Evolutionary conservation across 352 stramenopile genomes (phyloP).

Genomic region (Saprolegnia diclina): DNA sequence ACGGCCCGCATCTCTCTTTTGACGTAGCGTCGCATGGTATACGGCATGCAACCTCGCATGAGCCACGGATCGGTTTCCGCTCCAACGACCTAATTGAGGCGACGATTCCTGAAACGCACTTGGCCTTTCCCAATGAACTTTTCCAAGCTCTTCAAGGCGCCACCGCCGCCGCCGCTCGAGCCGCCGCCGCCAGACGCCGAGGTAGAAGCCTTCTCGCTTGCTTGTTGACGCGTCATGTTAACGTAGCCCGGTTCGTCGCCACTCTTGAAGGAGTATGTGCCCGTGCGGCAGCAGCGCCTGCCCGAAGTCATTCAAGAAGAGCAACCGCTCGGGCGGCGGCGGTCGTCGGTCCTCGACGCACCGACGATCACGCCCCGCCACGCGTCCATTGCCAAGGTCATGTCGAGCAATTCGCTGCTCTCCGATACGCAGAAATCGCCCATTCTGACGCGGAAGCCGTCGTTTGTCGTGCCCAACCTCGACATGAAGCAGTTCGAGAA

Average conservation of each 20-base stretch:
- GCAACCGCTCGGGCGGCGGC: not conserved
- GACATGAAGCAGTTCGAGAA: conserved; percentile 10
- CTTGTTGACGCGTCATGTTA: not conserved
- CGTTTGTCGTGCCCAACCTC: conserved; percentile 7
- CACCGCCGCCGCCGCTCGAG: conserved; percentile 7
- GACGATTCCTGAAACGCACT: not conserved
- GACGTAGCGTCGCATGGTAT: too few relatives aligned
- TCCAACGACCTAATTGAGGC: too few relatives aligned
- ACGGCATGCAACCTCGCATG: too few relatives aligned
- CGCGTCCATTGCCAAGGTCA: conserved; percentile 6
- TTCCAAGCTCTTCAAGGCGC: conserved; percentile 8
- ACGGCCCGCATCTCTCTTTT: too few relatives aligned
- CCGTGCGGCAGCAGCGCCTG: not conserved
- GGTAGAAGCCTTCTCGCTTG: not conserved
- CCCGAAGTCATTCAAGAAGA: not conserved
- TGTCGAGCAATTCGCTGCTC: not conserved
- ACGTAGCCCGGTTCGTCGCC: not conserved
- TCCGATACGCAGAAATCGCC: not conserved
- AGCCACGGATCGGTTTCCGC: too few relatives aligned
- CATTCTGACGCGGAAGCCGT: not conserved
- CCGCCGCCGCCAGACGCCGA: conserved; percentile 15
- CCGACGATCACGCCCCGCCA: not conserved
- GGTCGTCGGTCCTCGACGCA: not conserved
- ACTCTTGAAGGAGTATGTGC: not conserved
- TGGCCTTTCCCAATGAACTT: conserved; percentile 19